Percentiles rank a stretch among this genome's conserved stretches.
Conservation (phyloP, 2,329 filamentous ascomycete species). For the Alternaria longipes region DNA sequence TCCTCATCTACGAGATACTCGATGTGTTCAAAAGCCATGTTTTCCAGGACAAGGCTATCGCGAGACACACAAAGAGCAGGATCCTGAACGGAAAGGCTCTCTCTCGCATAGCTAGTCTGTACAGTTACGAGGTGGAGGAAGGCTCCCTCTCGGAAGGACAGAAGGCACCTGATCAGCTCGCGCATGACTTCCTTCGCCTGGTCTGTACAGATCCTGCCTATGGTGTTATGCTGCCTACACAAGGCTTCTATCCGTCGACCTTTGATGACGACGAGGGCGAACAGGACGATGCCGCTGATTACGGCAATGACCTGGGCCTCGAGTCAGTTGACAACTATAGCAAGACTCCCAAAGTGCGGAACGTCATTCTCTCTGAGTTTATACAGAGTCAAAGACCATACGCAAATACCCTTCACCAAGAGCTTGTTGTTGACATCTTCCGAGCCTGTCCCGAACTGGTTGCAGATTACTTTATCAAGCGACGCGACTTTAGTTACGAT, state of each 20-base stretch:
- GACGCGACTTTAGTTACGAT: slow-evolving; percentile 80
- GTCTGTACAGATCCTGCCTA: slow-evolving; percentile 77
- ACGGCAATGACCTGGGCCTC: slow-evolving; percentile 69
- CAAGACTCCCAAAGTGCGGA: slow-evolving; percentile 77
- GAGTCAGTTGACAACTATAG: slow-evolving; percentile 76
- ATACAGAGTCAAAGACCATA: slow-evolving; percentile 82
- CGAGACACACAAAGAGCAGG: slow-evolving; percentile 76
- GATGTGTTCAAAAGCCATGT: slow-evolving; percentile 74
- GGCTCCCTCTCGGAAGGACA: slow-evolving; percentile 57
- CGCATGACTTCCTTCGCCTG: slow-evolving; percentile 77
- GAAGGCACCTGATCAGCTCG: slow-evolving; percentile 70
- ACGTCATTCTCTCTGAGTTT: slow-evolving; percentile 80
- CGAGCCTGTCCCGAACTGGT: slow-evolving; percentile 83
- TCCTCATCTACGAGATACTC: slow-evolving; percentile 78
- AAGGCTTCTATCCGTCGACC: slow-evolving; percentile 84
- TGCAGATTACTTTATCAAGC: slow-evolving; percentile 84
- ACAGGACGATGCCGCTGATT: slow-evolving; percentile 54
- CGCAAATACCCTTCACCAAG: slow-evolving; percentile 80
- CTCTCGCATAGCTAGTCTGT: slow-evolving; percentile 65
- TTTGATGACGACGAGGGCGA: slow-evolving; percentile 64
- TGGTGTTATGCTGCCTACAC: slow-evolving; percentile 78
- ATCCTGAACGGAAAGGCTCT: slow-evolving; percentile 80
- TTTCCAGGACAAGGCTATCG: slow-evolving; percentile 76
- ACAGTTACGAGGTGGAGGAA: slow-evolving; percentile 54
- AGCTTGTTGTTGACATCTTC: slow-evolving; percentile 84